Evolutionary conservation across 805 yeast genomes (phyloP).

Genomic region (Ogataea pini): DNA sequence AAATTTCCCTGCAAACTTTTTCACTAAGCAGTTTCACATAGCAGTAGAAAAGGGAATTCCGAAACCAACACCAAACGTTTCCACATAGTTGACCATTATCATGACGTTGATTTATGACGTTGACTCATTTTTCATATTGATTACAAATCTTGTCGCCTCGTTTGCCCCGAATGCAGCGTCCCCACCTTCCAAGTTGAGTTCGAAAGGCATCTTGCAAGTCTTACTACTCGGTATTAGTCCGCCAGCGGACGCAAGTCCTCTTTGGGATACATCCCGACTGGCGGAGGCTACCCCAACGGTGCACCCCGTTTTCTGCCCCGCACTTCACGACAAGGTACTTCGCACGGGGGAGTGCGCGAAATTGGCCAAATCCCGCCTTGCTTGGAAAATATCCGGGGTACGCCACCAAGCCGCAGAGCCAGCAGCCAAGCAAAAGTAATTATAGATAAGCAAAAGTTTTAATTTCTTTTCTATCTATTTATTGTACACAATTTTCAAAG

Average conservation of each 20-base stretch:
- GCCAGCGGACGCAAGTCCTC: not conserved
- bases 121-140: not conserved
- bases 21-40: not conserved
- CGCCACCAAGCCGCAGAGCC: constrained; percentile 1
- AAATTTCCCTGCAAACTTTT: not conserved
- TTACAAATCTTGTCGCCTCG: not conserved
- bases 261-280: not conserved
- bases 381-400: not conserved
- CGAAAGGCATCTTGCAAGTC: not conserved
- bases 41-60: not conserved
- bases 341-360: not conserved
- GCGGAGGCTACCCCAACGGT: not conserved
- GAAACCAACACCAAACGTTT: not conserved
- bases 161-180: not conserved
- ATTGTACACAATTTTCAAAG: constrained; percentile 2
- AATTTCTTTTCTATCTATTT: not conserved
- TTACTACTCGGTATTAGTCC: not conserved
- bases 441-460: not conserved
- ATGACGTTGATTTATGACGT: no score
- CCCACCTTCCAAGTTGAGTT: not conserved
- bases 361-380: not conserved
- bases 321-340: no score
- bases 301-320: no score
- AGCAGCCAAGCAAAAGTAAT: no score
- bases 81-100: not conserved